A percentile compares a stretch with the other conserved stretches of the same genome.
Conservation (phyloP, 2,329 filamentous ascomycete genomes). For the Microsporum canis region DNA sequence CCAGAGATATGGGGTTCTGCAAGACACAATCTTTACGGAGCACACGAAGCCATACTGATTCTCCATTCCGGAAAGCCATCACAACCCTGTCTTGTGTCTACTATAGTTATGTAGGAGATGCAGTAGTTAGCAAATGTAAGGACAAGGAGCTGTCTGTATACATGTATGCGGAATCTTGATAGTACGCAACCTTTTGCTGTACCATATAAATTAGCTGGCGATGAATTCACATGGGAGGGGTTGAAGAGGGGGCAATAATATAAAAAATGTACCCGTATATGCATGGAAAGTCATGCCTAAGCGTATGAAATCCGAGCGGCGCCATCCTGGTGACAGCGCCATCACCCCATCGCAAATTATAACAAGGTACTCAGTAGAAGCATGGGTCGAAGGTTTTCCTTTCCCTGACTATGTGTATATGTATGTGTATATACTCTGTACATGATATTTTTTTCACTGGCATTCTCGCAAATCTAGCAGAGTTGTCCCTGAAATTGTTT, state of each 20-base stretch:
- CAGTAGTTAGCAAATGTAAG: neutral
- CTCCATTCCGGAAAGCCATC: neutral
- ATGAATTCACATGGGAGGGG: neutral
- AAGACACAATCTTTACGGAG: neutral
- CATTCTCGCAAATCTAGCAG: neutral
- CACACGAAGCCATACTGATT: neutral
- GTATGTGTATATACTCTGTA: neutral
- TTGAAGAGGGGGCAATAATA: neutral
- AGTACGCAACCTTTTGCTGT: neutral
- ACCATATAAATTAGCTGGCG: neutral
- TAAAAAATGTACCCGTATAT: slow-evolving; percentile 1
- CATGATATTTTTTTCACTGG: neutral
- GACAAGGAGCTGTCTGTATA: neutral
- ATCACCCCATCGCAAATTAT: neutral
- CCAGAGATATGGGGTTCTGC: neutral
- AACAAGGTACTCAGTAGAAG: neutral
- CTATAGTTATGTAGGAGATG: neutral
- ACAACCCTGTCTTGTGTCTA: neutral
- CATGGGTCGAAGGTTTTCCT: neutral
- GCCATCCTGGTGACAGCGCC: neutral
- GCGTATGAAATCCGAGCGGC: neutral
- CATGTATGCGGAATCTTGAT: neutral
- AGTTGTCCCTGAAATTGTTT: slow-evolving; percentile 1
- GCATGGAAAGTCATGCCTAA: neutral
- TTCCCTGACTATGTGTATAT: neutral